Evolutionary conservation across 805 yeast species (phyloP).

Genomic region (Kuraishia ogatae): DNA sequence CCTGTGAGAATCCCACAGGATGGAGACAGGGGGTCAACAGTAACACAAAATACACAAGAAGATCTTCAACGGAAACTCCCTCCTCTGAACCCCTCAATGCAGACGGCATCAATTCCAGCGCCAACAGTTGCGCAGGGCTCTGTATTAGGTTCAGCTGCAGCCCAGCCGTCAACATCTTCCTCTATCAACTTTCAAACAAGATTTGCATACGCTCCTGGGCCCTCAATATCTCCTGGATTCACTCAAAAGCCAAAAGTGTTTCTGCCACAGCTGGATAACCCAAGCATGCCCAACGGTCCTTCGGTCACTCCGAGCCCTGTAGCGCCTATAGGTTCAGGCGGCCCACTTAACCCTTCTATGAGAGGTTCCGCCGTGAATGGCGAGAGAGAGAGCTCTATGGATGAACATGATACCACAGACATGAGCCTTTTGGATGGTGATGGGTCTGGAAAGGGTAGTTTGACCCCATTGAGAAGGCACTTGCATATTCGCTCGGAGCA

Average conservation of each 20-base stretch:
- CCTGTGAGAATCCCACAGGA: not conserved
- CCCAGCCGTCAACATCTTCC: not conserved
- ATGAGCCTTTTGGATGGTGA: not conserved
- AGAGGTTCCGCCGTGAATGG: not conserved
- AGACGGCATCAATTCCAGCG: not conserved
- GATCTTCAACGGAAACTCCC: not conserved
- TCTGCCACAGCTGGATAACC: not conserved
- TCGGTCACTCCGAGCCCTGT: not conserved
- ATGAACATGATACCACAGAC: not conserved
- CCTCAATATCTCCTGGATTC: not conserved
- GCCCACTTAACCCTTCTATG: not conserved
- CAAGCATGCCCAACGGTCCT: not conserved
- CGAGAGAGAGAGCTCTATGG: not conserved
- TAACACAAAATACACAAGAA: not conserved
- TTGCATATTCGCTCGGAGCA: conserved; percentile 38
- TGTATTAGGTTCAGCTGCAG: not conserved
- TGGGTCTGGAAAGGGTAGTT: not conserved
- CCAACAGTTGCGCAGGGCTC: not conserved
- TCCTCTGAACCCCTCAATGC: not conserved
- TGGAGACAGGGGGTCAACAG: not conserved
- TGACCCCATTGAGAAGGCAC: conserved; percentile 16
- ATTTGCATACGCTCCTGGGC: not conserved
- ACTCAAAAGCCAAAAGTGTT: not conserved
- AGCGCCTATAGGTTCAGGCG: not conserved
- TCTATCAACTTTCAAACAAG: not conserved